Evolutionary conservation across 805 yeast genomes (phyloP).

Genomic region (Hyphopichia homilentoma): DNA sequence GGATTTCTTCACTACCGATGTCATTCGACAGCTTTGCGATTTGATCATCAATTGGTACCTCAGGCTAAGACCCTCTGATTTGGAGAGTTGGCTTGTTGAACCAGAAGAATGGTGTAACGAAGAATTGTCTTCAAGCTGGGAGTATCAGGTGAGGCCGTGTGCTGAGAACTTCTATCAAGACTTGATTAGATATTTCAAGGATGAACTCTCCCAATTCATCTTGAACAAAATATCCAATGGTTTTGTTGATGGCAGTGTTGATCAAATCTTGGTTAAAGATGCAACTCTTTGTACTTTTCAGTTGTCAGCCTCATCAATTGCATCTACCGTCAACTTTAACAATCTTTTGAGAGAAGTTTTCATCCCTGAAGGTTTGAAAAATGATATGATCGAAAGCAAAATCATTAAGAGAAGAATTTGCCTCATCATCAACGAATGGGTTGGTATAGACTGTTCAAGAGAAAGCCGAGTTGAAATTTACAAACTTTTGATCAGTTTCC

Average conservation of each 20-base stretch:
- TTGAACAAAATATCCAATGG: slow-evolving; percentile 54
- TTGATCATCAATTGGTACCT: slow-evolving; percentile 71
- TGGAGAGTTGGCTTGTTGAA: slow-evolving; percentile 77
- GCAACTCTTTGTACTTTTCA: slow-evolving; percentile 82
- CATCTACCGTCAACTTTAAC: slow-evolving; percentile 66
- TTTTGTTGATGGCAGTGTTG: slow-evolving; percentile 26
- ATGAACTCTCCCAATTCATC: slow-evolving; percentile 49
- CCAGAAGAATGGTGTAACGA: slow-evolving; percentile 94
- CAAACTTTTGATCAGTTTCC: slow-evolving; percentile 47
- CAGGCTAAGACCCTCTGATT: slow-evolving; percentile 66
- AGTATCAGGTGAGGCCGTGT: slow-evolving; percentile 79
- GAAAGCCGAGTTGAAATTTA: slow-evolving; percentile 58
- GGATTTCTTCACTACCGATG: slow-evolving; percentile 55
- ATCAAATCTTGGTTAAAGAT: slow-evolving; percentile 67
- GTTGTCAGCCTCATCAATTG: slow-evolving; percentile 63
- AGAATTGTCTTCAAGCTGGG: slow-evolving; percentile 74
- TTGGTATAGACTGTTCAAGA: slow-evolving; percentile 58
- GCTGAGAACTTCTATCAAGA: slow-evolving; percentile 83
- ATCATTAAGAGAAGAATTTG: slow-evolving; percentile 76
- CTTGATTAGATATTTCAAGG: slow-evolving; percentile 60
- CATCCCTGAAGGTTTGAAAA: slow-evolving; percentile 59
- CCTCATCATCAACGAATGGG: slow-evolving; percentile 78
- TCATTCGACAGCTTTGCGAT: slow-evolving; percentile 58
- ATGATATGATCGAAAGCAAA: slow-evolving; percentile 45
- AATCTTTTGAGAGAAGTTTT: slow-evolving; percentile 54